Percentiles rank a stretch among this genome's conserved stretches.
Evolutionary conservation across 352 stramenopile genomes (phyloP).

Genomic region (Phytophthora boehmeriae): DNA sequence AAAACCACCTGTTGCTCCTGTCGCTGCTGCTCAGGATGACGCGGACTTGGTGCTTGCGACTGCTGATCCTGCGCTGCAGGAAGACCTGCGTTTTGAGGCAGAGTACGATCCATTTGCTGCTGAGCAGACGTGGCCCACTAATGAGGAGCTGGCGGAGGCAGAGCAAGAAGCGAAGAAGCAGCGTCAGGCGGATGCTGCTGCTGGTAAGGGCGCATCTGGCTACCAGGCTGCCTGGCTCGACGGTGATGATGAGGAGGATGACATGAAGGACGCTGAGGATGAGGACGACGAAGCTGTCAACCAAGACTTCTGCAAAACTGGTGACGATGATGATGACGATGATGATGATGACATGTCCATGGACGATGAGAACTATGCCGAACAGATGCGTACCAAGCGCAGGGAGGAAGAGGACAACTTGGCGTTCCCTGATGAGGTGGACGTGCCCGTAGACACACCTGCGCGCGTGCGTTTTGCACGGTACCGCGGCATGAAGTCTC

Average conservation of each 20-base stretch:
- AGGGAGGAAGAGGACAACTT: constrained; percentile 93
- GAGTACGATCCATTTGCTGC: constrained; percentile 94
- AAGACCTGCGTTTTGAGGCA: constrained; percentile 88
- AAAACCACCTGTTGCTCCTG: constrained; percentile 22
- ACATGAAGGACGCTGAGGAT: constrained; percentile 75
- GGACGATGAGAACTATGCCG: constrained; percentile 73
- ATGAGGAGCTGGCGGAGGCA: constrained; percentile 94
- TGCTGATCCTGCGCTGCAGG: constrained; percentile 65
- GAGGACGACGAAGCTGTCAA: constrained; percentile 51
- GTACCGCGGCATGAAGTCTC: constrained; percentile 97
- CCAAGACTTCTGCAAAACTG: constrained; percentile 83
- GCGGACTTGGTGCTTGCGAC: constrained; percentile 58
- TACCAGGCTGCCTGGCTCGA: constrained; percentile 97
- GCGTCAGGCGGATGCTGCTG: constrained; percentile 43
- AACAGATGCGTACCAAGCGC: constrained; percentile 78
- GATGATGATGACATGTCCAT: constrained; percentile 80
- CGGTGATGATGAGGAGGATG: constrained; percentile 68
- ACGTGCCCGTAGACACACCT: constrained; percentile 61
- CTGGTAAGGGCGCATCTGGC: constrained; percentile 81
- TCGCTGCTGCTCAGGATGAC: constrained; percentile 30
- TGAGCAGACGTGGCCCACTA: constrained; percentile 97
- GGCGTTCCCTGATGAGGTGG: constrained; percentile 96
- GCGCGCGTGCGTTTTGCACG: constrained; percentile 80
- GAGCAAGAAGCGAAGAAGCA: constrained; percentile 69
- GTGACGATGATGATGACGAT: constrained; percentile 68